phyloP scores from a whole-genome alignment of 1,284 basidiomycete genomes.

The Cutaneotrichosporon mucoides region DNA sequence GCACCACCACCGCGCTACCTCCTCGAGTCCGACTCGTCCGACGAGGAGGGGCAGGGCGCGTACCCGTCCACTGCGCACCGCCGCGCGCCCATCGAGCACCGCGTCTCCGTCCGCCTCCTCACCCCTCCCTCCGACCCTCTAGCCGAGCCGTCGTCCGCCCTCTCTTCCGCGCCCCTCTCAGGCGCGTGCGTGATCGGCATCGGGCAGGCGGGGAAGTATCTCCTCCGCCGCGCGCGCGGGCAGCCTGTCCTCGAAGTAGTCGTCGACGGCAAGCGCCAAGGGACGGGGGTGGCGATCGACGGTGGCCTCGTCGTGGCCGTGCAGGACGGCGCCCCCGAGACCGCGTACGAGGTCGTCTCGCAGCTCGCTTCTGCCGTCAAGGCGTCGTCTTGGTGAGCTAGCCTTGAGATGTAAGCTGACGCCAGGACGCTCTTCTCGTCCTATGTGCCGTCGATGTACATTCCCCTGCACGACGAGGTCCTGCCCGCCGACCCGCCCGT shows the following conservation, averaged over 20 bases:
- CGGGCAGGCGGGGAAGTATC: constrained; percentile 37
- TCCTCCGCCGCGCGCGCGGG: constrained; percentile 12
- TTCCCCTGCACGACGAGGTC: constrained; percentile 20
- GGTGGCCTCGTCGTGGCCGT: constrained; percentile 16
- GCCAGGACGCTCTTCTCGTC: constrained; percentile 36
- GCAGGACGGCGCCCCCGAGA: constrained; percentile 14
- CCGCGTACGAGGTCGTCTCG: constrained; percentile 5
- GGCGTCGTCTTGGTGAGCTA: constrained; percentile 12
- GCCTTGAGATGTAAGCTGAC: constrained; percentile 5
- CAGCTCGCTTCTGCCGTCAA: not conserved
- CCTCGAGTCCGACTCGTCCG: constrained; percentile 46
- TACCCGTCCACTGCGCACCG: constrained; percentile 17
- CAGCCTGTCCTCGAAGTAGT: constrained; percentile 15
- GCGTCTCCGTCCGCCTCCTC: not conserved
- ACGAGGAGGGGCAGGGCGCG: constrained; percentile 45
- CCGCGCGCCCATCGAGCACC: not conserved
- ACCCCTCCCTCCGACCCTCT: not conserved
- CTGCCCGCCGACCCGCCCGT: constrained; percentile 23
- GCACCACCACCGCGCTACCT: constrained; percentile 44
- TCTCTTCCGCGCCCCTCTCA: not conserved
- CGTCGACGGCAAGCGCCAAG: constrained; percentile 12
- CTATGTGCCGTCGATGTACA: constrained; percentile 43
- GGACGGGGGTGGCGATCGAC: constrained; percentile 14
- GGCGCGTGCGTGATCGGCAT: constrained; percentile 25
- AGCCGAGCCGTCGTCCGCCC: not conserved